Base-by-base conservation (phyloP, 331 rosid genomes). In the Acacia pycnantha region DNA sequence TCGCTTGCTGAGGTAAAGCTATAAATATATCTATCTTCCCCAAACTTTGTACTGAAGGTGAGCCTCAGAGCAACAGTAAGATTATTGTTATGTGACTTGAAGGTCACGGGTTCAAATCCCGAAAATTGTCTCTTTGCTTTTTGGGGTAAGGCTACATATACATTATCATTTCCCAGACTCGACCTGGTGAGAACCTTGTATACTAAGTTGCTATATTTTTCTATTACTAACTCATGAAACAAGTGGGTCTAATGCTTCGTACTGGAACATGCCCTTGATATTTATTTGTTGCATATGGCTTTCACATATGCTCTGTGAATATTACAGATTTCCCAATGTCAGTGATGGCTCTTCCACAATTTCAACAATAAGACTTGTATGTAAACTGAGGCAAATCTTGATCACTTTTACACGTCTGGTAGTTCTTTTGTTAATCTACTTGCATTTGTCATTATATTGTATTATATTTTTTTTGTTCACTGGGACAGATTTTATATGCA, bases 261-360 rank as follows among this genome's bases (percentile, higher is more conserved):
- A 13, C 44, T 43, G 82, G n/a, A 75, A 62, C 79, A 79, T 77
- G 47, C 51, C 68, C 77, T 44, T 24, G 56, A 81, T 71, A 2
- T 35, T 37, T 71, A 70, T 82, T 74, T 58, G 54, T 72, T 71
- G 37, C 79, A 87, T 54, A 75, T 79, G 82, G 43, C 47, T 70
- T 78, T 64, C 47, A 80, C 77, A 53, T 65, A 51, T 76, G 78
- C 73, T 47, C 79, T 58, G n/a, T 31, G 75, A 44, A 77, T 58
- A 69, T 73, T 68, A 69, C 40, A 70, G 41, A 73, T 26, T 66
- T 65, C 72, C 77, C 46, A 85, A 71, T 61, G 87, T 81, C 53
- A 62, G 85, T 78, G 65, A 81, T 84, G 86, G 82, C 74, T 86
- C 87, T 83, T 79, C 84, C 80, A 81, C 83, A 64, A 56, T 65